Evolutionary conservation across 129 eudicot genomes (phyloP).

Genomic region (Pseudognaphalium luteoalbum): DNA sequence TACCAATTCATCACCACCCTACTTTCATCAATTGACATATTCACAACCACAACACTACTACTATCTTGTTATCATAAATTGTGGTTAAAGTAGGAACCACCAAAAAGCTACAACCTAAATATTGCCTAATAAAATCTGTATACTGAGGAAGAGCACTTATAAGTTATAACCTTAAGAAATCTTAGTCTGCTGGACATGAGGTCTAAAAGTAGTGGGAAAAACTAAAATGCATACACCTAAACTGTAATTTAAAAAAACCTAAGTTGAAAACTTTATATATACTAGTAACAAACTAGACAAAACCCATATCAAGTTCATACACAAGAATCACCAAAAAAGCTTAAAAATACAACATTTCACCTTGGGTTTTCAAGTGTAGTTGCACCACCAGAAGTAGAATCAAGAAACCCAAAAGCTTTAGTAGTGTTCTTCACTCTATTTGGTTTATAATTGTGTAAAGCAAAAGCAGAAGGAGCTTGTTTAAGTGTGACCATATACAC

Average conservation of each 20-base stretch:
- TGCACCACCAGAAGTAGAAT: slow-evolving; percentile 41
- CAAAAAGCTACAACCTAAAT: slow-evolving; percentile 7
- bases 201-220: not conserved
- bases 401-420: slow-evolving; percentile 26
- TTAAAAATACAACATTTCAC: slow-evolving; percentile 19
- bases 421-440: slow-evolving; percentile 26
- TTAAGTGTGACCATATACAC: slow-evolving; percentile 82
- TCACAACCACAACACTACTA: slow-evolving; percentile 16
- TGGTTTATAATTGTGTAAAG: slow-evolving; percentile 23
- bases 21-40: slow-evolving; percentile 15
- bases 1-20: slow-evolving; percentile 13
- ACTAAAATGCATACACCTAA: not conserved
- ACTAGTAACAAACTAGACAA: not conserved
- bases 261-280: not conserved
- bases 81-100: slow-evolving; percentile 28
- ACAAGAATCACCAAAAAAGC: not conserved
- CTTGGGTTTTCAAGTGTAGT: slow-evolving; percentile 62
- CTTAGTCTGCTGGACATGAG: not conserved
- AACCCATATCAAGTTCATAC: slow-evolving; percentile 1
- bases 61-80: slow-evolving; percentile 29
- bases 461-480: slow-evolving; percentile 60
- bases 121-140: not conserved
- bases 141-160: slow-evolving; percentile 1
- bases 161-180: slow-evolving; percentile 8
- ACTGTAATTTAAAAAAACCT: not conserved